These are phyloP conservation scores for Debaryomyces prosopidis DNA, from an alignment of 805 yeast genomes.

Conservation along the genomic window DNA sequence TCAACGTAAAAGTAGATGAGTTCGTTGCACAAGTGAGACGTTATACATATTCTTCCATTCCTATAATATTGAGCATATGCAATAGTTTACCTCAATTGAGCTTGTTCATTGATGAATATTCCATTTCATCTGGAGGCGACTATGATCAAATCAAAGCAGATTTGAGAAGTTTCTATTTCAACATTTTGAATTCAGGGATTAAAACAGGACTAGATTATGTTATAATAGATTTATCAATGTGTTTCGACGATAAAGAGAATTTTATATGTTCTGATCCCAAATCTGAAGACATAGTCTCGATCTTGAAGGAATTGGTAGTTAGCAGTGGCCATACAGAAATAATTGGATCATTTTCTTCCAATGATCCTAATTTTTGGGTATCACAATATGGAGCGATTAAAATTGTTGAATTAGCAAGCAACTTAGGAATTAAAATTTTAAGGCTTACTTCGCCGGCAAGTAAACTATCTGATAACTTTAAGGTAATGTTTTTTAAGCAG, in stretches of 20 bases:
- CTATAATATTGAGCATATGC: slow-evolving; percentile 7
- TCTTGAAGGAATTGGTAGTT: slow-evolving; percentile 1
- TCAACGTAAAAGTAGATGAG: slow-evolving; percentile 5
- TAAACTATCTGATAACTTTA: slow-evolving; percentile 9
- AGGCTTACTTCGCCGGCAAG: slow-evolving; percentile 8
- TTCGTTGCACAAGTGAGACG: slow-evolving; percentile 9
- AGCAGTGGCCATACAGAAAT: slow-evolving; percentile 8
- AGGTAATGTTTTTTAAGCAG: slow-evolving; percentile 6
- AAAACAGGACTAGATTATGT: slow-evolving; percentile 8
- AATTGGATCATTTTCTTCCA: slow-evolving; percentile 9
- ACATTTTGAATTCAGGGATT: slow-evolving; percentile 3
- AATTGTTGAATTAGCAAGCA: slow-evolving; percentile 6
- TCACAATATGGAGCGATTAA: slow-evolving; percentile 4
- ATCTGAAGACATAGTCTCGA: not conserved
- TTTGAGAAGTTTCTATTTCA: slow-evolving; percentile 5
- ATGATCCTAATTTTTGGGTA: slow-evolving; percentile 9
- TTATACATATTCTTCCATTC: slow-evolving; percentile 8
- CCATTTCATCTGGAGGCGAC: slow-evolving; percentile 1
- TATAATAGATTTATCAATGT: slow-evolving; percentile 5
- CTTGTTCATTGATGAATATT: slow-evolving; percentile 6
- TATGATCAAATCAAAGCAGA: slow-evolving; percentile 2
- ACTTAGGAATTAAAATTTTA: slow-evolving; percentile 4
- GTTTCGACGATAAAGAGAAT: slow-evolving; percentile 1
- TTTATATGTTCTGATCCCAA: slow-evolving; percentile 1
- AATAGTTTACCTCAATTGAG: slow-evolving; percentile 5